These are phyloP conservation scores for Isabelozyma gotoi DNA, from an alignment of 805 yeast species.

Conservation along the genomic window DNA sequence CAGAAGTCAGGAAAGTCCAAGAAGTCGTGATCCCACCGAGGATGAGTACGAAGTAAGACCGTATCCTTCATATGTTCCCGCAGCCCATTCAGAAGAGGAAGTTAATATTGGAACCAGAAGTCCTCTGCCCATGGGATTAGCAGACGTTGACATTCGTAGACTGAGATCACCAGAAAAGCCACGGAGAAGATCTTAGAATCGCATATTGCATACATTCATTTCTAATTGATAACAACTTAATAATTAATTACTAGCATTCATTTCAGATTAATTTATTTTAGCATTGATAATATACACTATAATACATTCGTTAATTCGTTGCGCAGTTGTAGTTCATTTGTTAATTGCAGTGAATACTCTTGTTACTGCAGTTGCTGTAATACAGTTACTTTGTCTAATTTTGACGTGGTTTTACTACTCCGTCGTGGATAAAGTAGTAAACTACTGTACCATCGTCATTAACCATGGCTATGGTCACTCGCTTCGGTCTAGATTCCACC, in stretches of 20 bases:
- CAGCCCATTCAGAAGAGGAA: background rate
- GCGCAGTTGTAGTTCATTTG: no score
- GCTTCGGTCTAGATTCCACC: conserved; percentile 31
- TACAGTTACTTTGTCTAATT: no score
- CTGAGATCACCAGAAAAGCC: background rate
- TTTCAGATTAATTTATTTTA: background rate
- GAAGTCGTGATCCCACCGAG: background rate
- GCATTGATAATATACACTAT: background rate
- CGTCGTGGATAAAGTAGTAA: conserved; percentile 67
- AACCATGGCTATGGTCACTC: conserved; percentile 54
- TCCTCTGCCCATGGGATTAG: no score
- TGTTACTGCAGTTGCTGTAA: no score
- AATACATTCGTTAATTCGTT: no score
- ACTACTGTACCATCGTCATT: conserved; percentile 70
- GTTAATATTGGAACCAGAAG: background rate
- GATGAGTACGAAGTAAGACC: background rate
- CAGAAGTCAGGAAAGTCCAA: no score
- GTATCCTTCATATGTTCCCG: background rate
- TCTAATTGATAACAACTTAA: background rate
- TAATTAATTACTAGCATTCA: background rate
- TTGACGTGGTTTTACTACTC: conserved; percentile 62
- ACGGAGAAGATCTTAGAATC: no score
- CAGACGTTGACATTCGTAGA: background rate
- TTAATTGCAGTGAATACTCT: no score
- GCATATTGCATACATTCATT: background rate